Conservation (phyloP, 1,139 yeast species). For the Candida tropicalis region DNA sequence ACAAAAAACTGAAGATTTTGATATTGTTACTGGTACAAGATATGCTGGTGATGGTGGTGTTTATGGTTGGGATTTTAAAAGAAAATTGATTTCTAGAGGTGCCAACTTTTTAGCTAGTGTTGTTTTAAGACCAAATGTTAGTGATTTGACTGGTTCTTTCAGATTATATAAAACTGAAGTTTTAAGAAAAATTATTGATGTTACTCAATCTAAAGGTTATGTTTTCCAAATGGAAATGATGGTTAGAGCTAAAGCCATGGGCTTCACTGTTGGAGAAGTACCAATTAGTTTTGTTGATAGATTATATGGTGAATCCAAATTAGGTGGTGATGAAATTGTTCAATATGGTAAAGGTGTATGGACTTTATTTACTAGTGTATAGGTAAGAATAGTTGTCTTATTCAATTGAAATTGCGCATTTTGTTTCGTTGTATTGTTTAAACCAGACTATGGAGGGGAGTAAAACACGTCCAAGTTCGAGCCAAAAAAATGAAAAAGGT, state of each 20-base stretch:
- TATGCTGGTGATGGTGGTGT: constrained; percentile 85
- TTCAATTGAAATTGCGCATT: too few species aligned
- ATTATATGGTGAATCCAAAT: constrained; percentile 77
- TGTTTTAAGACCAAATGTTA: constrained; percentile 70
- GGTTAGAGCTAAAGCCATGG: constrained; percentile 77
- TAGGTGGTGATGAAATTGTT: constrained; percentile 82
- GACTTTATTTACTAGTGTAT: constrained; percentile 67
- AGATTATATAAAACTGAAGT: constrained; percentile 75
- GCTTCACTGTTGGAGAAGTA: constrained; percentile 75
- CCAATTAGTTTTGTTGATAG: constrained; percentile 82
- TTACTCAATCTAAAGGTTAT: constrained; percentile 76
- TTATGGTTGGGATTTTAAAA: constrained; percentile 82
- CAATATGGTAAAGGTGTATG: constrained; percentile 77
- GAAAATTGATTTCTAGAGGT: constrained; percentile 78
- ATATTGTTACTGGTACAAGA: constrained; percentile 85
- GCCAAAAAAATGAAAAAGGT: too few species aligned
- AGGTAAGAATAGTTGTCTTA: constrained; percentile 13
- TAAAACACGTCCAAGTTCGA: background rate
- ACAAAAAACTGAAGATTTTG: constrained; percentile 66
- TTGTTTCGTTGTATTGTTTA: background rate
- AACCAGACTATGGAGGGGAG: too few species aligned
- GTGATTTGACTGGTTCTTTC: constrained; percentile 80
- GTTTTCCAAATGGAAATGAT: constrained; percentile 92
- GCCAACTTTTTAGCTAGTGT: constrained; percentile 80
- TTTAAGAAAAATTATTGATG: constrained; percentile 65